phyloP scores from a whole-genome alignment of 2,329 filamentous ascomycete species.

The Coniella lustricola region DNA sequence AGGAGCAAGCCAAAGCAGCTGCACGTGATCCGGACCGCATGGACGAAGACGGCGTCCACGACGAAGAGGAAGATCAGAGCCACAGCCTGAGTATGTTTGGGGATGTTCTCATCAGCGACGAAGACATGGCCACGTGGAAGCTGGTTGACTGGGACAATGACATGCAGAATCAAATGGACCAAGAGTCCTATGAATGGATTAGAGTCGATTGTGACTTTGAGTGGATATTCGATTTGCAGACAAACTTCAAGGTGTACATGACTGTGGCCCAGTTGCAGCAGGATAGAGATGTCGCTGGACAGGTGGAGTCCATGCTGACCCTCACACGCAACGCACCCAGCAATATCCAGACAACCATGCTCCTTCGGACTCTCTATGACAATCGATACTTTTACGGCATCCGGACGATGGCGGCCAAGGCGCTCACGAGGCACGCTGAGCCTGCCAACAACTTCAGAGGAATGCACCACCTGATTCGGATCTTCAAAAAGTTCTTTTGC shows the following conservation, averaged over 20 bases:
- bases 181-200: slow-evolving; percentile 98
- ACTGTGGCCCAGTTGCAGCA: slow-evolving; percentile 95
- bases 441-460: slow-evolving; percentile 68
- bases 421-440: slow-evolving; percentile 69
- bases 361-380: slow-evolving; percentile 85
- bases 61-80: slow-evolving; percentile 60
- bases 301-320: slow-evolving; percentile 69
- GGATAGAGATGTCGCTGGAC: slow-evolving; percentile 92
- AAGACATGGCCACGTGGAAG: slow-evolving; percentile 78
- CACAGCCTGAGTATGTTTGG: slow-evolving; percentile 77
- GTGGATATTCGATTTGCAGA: slow-evolving; percentile 83
- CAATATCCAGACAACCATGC: slow-evolving; percentile 78
- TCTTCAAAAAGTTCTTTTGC: slow-evolving; percentile 85
- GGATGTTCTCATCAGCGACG: slow-evolving; percentile 75
- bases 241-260: slow-evolving; percentile 90
- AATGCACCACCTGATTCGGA: slow-evolving; percentile 73
- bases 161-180: slow-evolving; percentile 84
- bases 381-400: slow-evolving; percentile 90
- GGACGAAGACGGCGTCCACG: slow-evolving; percentile 46
- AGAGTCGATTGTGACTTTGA: slow-evolving; percentile 97
- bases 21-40: slow-evolving; percentile 48
- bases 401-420: slow-evolving; percentile 73
- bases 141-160: slow-evolving; percentile 85
- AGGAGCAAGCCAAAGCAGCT: slow-evolving; percentile 60
- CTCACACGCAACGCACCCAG: slow-evolving; percentile 61